Base-by-base conservation (phyloP, 83 land plant genomes). In the Isoetes engelmannii region DNA sequence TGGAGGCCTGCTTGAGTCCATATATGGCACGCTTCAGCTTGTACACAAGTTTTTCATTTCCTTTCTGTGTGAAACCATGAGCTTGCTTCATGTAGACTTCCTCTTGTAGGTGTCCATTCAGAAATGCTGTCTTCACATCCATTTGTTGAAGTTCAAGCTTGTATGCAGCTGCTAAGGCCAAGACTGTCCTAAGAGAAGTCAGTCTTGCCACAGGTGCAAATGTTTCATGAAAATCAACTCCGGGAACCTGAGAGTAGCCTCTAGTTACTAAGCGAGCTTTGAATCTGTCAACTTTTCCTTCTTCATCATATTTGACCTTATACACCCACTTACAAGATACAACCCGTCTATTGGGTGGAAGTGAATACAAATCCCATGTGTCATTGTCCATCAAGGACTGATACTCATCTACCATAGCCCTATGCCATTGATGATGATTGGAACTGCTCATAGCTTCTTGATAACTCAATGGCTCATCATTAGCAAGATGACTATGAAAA, bases 211-310 rank as follows among this genome's bases (percentile, higher is more conserved):
- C 45, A 4, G 69, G 66, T 12, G 69, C 12, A 44, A 67, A 67
- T 4, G 69, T 67, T 47, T 67, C 69, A 15, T 67, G 60, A 15
- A 67, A 67, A 17, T 67, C 69, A 48, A 67, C n/a, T 5, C 69
- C 69, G 4, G 69, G 69, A 13, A 28, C 54, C 48, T 67, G 69
- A 4, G 69, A 46, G 48, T 46, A 67, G 15, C 65, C 69, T 19
- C 18, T 43, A 46, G 53, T 49, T 6, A 64, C 67, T 5, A 64
- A 7, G 6, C 67, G 37, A 5, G 67, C 50, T 64, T 64, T 64
- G 28, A 6, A 42, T 6, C 49, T 45, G 5, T 15, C 5, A 48
- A 15, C 21, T 4, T n/a, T 67, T 5, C 66, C 65, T 46, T 67
- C 60, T 15, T 49, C 5, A 15, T 67, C 15, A 7, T 12, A 7